Conservation (phyloP, 768 basidiomycete species). For the Auricularia sp. region DNA sequence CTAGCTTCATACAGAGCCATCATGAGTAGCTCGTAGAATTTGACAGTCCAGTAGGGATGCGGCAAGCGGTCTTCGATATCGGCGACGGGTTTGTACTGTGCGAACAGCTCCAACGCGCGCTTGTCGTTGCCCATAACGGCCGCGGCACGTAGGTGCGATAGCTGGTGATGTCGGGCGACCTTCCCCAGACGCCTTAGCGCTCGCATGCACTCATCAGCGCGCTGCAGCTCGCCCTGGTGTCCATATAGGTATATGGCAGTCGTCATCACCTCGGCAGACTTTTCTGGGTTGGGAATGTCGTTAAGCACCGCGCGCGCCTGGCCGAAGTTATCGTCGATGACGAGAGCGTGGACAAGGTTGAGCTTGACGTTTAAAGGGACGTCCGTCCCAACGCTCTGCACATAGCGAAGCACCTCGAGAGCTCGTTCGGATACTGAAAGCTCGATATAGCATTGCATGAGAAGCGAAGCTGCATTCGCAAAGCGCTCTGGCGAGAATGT, state of each 20-base stretch:
- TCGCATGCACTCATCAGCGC: slow-evolving; percentile 36
- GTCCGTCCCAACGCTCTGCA: neutral
- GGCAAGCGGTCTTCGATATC: slow-evolving; percentile 20
- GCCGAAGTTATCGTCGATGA: neutral
- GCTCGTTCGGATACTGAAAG: neutral
- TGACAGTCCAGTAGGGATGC: slow-evolving; percentile 27
- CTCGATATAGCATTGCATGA: neutral
- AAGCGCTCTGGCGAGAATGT: neutral
- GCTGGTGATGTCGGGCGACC: slow-evolving; percentile 22
- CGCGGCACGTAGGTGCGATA: slow-evolving; percentile 47
- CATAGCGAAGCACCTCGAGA: neutral
- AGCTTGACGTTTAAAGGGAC: neutral
- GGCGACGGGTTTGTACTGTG: slow-evolving; percentile 40
- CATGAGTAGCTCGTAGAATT: slow-evolving; percentile 50
- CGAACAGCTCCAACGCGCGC: slow-evolving; percentile 40
- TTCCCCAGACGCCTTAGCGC: slow-evolving; percentile 23
- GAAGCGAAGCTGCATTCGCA: neutral
- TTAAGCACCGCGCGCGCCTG: neutral
- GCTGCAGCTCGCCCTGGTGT: slow-evolving; percentile 38
- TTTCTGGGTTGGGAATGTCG: slow-evolving; percentile 1
- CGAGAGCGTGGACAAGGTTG: neutral
- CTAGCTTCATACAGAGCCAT: slow-evolving; percentile 34
- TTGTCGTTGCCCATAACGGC: slow-evolving; percentile 36
- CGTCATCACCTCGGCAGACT: slow-evolving; percentile 10
- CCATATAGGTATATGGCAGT: slow-evolving; percentile 44